These are phyloP conservation scores for Vicia villosa DNA, from an alignment of 306 rosid genomes.

Conservation along the genomic window DNA sequence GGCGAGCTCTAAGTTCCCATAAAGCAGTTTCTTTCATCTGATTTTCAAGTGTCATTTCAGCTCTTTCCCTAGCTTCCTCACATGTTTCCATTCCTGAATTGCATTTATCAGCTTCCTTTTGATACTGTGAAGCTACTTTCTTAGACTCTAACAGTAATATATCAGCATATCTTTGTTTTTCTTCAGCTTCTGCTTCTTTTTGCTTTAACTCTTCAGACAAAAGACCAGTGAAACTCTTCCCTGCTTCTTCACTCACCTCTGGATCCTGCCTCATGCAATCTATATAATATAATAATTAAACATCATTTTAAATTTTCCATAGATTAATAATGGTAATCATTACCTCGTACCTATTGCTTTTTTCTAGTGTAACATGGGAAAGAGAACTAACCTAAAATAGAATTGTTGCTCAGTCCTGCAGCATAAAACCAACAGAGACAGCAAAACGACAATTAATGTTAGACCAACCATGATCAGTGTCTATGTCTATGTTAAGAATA, in stretches of 20 bases:
- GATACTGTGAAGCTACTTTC: constrained; percentile 57
- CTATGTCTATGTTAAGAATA: background rate
- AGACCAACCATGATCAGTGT: background rate
- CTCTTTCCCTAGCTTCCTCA: constrained; percentile 58
- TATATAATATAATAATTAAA: constrained; percentile 19
- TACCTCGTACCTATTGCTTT: background rate
- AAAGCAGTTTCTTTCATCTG: constrained; percentile 52
- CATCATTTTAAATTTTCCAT: background rate
- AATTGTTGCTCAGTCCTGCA: constrained; percentile 54
- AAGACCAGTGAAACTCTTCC: constrained; percentile 44
- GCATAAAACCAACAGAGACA: constrained; percentile 28
- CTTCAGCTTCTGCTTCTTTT: constrained; percentile 50
- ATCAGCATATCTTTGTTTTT: constrained; percentile 46
- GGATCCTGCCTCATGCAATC: constrained; percentile 63
- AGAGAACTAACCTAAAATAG: constrained; percentile 48
- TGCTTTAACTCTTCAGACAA: constrained; percentile 51
- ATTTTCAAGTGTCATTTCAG: constrained; percentile 45
- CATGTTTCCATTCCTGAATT: constrained; percentile 65
- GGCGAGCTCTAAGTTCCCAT: constrained; percentile 62
- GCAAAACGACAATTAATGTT: constrained; percentile 16
- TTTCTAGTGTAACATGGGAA: constrained; percentile 1
- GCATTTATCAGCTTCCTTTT: constrained; percentile 67
- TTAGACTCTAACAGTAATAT: constrained; percentile 52
- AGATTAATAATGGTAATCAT: background rate
- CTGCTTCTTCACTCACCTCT: constrained; percentile 50